phyloP scores from a whole-genome alignment of 2,329 filamentous ascomycete species.

The Pseudophaeomoniella oleicola region DNA sequence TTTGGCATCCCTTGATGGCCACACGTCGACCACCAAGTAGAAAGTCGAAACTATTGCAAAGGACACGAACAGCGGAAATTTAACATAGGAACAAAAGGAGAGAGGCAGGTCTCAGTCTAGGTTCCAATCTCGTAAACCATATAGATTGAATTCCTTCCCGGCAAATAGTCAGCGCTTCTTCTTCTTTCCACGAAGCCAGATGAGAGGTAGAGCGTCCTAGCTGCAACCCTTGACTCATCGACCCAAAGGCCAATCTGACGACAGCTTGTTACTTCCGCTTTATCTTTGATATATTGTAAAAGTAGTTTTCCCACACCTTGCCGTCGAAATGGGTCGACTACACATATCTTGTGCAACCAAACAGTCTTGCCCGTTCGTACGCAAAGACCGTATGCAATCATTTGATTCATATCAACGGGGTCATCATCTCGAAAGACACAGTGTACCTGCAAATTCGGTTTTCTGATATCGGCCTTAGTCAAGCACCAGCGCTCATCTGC shows the following conservation, averaged over 20 bases:
- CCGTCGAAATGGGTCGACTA: constrained; percentile 28
- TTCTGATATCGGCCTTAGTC: constrained; percentile 14
- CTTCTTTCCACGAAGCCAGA: constrained; percentile 32
- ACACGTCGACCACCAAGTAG: background rate
- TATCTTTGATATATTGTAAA: constrained; percentile 26
- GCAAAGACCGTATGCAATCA: constrained; percentile 33
- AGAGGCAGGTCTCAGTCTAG: constrained; percentile 20
- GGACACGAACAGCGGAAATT: constrained; percentile 5
- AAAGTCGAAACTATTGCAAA: constrained; percentile 3
- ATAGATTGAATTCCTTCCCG: constrained; percentile 30
- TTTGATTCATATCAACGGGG: constrained; percentile 8
- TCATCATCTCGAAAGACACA: constrained; percentile 5
- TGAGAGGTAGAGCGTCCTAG: constrained; percentile 28
- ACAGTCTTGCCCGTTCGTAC: constrained; percentile 28
- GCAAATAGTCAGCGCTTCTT: constrained; percentile 34
- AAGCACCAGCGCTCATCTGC: constrained; percentile 36
- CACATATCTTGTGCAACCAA: constrained; percentile 38
- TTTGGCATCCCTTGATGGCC: constrained; percentile 4
- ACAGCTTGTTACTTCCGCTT: constrained; percentile 31
- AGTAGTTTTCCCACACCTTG: constrained; percentile 32
- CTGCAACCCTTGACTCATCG: constrained; percentile 29
- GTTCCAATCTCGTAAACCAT: constrained; percentile 17
- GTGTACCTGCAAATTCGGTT: constrained; percentile 7
- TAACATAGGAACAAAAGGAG: constrained; percentile 21
- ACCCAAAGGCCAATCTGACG: constrained; percentile 36